Base-by-base conservation (phyloP, 345 rosid genomes). In the Hirschfeldia incana region DNA sequence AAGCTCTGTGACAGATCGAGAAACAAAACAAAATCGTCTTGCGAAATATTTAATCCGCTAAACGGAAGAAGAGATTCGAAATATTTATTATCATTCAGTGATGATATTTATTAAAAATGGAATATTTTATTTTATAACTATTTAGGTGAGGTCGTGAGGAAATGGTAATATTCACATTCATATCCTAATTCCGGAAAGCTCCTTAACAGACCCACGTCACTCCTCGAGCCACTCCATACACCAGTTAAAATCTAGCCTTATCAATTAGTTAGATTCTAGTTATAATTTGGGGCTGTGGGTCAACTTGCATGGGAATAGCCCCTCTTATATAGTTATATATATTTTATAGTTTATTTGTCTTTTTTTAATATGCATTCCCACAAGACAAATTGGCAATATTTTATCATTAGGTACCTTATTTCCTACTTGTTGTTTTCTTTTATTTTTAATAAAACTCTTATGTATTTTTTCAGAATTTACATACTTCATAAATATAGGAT, bases 211-310 rank as follows among this genome's bases (percentile, higher is more conserved):
- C 64, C 73, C 73, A 81, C 70, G 82, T 81, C 81, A 82, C 73
- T 82, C 84, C 92, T 90, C 91, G 94, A 88, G 97, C 93, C 93
- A 86, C 89, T 73, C 85, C 78, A 85, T 64, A 81, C 63, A 71
- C 72, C 55, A 60, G n/a, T 44, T 68, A 51, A 75, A 70, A 59
- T 69, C 71, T 55, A 75, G 73, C 76, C 73, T 74, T 68, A 69
- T 74, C 83, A 80, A 68, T 67, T 73, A 61, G 73, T 69, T 75
- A 80, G 79, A 75, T 75, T 75, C 83, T 80, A 9, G 75, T 80
- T 75, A 42, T 21, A 55, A 66, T 68, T 76, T 34, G 26, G 72
- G 72, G 9, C 64, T 72, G 70, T 70, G 77, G 81, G 85, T 87
- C 89, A 78, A 65, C 69, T 64, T 80, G 75, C 79, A 69, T 69